These are phyloP conservation scores for Xylariaceae sp. DNA, from an alignment of 2,329 filamentous ascomycete species.

Conservation along the genomic window DNA sequence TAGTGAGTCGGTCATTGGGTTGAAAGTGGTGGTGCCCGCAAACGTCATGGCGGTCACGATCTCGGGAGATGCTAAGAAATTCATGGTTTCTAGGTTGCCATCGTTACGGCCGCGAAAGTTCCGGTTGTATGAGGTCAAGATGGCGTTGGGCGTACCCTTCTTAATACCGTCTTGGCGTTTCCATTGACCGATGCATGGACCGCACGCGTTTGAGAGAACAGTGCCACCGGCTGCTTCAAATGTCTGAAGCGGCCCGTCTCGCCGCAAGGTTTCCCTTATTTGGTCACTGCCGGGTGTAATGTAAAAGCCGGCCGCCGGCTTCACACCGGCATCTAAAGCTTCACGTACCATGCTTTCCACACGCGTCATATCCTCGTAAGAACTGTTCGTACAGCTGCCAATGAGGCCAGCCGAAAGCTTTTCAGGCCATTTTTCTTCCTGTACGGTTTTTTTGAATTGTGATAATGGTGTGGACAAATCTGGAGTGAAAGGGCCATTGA, in stretches of 20 bases:
- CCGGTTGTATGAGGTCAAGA: conserved; percentile 95
- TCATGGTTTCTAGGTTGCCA: conserved; percentile 95
- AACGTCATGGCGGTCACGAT: conserved; percentile 96
- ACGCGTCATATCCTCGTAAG: conserved; percentile 97
- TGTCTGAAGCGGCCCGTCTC: conserved; percentile 79
- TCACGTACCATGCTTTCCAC: conserved; percentile 91
- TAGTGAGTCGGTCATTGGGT: conserved; percentile 84
- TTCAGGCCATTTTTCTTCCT: conserved; percentile 82
- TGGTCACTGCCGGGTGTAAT: conserved; percentile 96
- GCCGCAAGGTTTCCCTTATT: conserved; percentile 87
- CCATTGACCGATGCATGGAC: conserved; percentile 93
- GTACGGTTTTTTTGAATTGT: conserved; percentile 77
- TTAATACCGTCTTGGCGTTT: conserved; percentile 76
- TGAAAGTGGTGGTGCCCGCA: conserved; percentile 88
- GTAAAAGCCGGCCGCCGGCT: conserved; percentile 87
- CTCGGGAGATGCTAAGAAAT: conserved; percentile 95
- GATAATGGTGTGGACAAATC: conserved; percentile 91
- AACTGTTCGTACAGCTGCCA: conserved; percentile 97
- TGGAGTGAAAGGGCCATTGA: conserved; percentile 95
- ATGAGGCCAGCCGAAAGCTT: conserved; percentile 90
- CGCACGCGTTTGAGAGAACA: conserved; percentile 91
- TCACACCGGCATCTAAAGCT: conserved; percentile 79
- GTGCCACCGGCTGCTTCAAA: conserved; percentile 83
- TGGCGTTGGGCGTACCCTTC: conserved; percentile 87
- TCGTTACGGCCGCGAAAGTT: conserved; percentile 98